Evolutionary conservation across 495 filamentous ascomycete genomes (phyloP), one percentile per base, ranked within the genome.

Genomic region (Aspergillus avenaceus): DNA sequence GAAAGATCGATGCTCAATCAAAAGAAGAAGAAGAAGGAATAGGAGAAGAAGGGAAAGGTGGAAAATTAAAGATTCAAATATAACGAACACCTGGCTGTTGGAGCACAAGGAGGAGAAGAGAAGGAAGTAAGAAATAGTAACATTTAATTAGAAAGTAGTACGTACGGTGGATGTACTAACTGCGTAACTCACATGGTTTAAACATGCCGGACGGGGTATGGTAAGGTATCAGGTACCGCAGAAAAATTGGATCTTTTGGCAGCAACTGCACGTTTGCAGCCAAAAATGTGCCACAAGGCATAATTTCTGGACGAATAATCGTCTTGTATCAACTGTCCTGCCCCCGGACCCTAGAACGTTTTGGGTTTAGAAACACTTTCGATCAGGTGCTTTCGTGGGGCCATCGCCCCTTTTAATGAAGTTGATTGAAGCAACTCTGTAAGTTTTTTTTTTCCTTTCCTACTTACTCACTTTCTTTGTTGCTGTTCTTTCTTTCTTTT

Each of bases 1-100:
- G 41, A 44, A 3, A 44, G 48, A 43, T 42, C 26, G 43, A 41
- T 53, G 26, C n/a, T 36, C 29, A 47, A 19, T 24, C 27, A 47
- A 48, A 50, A 27, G 43, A 44, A 38, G 49, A 50, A 22, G 45
- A 24, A 36, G 61, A 44, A 63, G 60, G 61, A 64, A 59, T 60
- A 70, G 55, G 55, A 47, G 58, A 57, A 53, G 49, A 51, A 41
- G 41, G 23, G 31, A 45, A 16, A 49, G 26, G 32, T 46, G 46
- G 45, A 45, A 53, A 41, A 53, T 27, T 47, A 49, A 29, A 49
- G 36, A 52, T 47, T n/a, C 37, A 31, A 29, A 37, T 23, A 47
- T 41, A 45, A 31, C 25, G 40, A 42, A 36, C 34, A 28, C 34
- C 34, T 38, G 34, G 34, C 34, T 13, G 14, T 38, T 21, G 34